Evolutionary conservation across 768 basidiomycete genomes (phyloP).

Genomic region (Mycena albidolilacea): DNA sequence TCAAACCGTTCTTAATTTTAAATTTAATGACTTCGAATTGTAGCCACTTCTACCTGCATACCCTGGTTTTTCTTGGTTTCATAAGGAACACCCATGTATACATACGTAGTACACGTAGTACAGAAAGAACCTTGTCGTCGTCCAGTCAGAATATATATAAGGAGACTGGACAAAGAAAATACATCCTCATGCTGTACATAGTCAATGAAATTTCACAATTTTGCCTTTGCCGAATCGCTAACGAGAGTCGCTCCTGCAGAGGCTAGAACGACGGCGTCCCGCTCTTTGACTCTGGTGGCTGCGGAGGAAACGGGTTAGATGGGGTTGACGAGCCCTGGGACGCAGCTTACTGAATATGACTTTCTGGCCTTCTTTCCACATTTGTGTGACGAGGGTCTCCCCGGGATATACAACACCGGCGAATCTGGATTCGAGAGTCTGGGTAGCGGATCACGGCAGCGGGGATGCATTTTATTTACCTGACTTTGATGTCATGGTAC

Average conservation of each 20-base stretch:
- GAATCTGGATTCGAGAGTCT: slow-evolving; percentile 65
- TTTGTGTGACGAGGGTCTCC: slow-evolving; percentile 94
- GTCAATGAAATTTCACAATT: slow-evolving; percentile 59
- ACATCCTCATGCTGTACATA: not conserved
- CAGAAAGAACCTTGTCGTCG: too few relatives aligned
- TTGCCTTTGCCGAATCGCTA: slow-evolving; percentile 68
- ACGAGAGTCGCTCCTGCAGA: slow-evolving; percentile 86
- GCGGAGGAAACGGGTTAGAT: slow-evolving; percentile 1
- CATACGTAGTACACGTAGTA: too few relatives aligned
- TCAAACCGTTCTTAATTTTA: not conserved
- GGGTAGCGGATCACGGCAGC: not conserved
- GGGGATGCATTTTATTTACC: slow-evolving; percentile 60
- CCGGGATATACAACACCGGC: slow-evolving; percentile 95
- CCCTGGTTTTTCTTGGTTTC: not conserved
- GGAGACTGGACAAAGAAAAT: not conserved
- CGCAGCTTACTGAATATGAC: slow-evolving; percentile 89
- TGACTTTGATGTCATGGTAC: slow-evolving; percentile 95
- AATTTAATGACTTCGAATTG: not conserved
- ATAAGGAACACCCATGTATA: not conserved
- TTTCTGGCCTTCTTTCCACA: slow-evolving; percentile 97
- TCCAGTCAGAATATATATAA: too few relatives aligned
- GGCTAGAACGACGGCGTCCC: slow-evolving; percentile 77
- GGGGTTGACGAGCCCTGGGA: not conserved
- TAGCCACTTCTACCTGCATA: not conserved
- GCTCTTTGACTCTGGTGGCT: slow-evolving; percentile 94